phyloP scores from a whole-genome alignment of 2,329 filamentous ascomycete genomes.

The Teratosphaeria viscida region DNA sequence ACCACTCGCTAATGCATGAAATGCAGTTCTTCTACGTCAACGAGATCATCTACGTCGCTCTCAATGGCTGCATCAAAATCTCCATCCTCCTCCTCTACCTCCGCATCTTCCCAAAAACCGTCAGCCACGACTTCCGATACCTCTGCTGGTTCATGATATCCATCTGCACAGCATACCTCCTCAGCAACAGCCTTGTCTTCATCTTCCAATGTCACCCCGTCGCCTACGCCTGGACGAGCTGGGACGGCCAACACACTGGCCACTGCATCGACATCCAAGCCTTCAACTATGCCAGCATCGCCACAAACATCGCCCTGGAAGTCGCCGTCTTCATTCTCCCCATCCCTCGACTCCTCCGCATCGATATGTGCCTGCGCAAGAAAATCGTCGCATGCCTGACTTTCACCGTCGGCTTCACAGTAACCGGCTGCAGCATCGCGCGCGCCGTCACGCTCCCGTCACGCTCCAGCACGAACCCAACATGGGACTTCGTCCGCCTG shows the following conservation, averaged over 20 bases:
- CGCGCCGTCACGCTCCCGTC: conserved; percentile 1
- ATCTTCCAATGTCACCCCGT: conserved; percentile 4
- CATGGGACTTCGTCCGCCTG: conserved; percentile 1
- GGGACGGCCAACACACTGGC: conserved; percentile 4
- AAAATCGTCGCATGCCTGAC: conserved; percentile 12
- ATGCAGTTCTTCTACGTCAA: neutral
- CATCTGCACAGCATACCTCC: neutral
- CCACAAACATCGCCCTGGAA: conserved; percentile 14
- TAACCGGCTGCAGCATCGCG: conserved; percentile 2
- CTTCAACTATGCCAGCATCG: conserved; percentile 10
- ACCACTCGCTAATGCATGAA: neutral
- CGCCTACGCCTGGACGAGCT: neutral
- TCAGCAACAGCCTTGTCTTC: neutral
- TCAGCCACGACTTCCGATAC: conserved; percentile 1
- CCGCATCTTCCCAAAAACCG: conserved; percentile 3
- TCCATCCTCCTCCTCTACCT: conserved; percentile 7
- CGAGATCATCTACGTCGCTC: conserved; percentile 1
- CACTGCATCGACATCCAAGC: conserved; percentile 12
- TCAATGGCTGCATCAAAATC: conserved; percentile 3
- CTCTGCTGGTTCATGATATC: conserved; percentile 1
- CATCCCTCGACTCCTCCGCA: conserved; percentile 7
- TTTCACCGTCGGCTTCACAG: conserved; percentile 10
- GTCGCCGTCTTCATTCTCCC: conserved; percentile 13
- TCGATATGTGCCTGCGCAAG: conserved; percentile 6
- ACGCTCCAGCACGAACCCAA: neutral